phyloP scores from a whole-genome alignment of 768 basidiomycete species.

The Dendrothele bispora region DNA sequence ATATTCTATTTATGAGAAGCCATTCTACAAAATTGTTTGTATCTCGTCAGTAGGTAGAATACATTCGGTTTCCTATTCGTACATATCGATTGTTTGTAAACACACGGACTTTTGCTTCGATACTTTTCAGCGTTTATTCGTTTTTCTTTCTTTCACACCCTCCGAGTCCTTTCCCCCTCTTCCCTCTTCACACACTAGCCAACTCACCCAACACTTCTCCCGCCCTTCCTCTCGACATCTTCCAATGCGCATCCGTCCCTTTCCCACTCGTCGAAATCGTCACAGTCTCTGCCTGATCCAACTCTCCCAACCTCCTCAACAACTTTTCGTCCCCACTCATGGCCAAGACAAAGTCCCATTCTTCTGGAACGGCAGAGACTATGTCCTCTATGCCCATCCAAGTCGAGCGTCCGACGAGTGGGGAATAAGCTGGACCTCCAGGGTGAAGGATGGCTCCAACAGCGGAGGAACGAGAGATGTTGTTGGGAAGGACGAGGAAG shows the following conservation, averaged over 20 bases:
- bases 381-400: conserved; percentile 27
- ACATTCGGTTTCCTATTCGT: too few relatives aligned
- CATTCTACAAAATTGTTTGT: too few relatives aligned
- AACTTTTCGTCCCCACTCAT: conserved; percentile 79
- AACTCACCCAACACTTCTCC: conserved; percentile 11
- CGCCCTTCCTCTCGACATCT: conserved; percentile 37
- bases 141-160: too few relatives aligned
- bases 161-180: too few relatives aligned
- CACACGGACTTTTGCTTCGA: too few relatives aligned
- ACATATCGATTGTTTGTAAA: too few relatives aligned
- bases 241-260: conserved; percentile 83
- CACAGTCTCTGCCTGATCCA: conserved; percentile 70
- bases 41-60: too few relatives aligned
- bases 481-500: conserved; percentile 83
- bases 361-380: conserved; percentile 22
- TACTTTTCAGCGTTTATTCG: too few relatives aligned
- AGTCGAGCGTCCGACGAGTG: conserved; percentile 33
- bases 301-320: conserved; percentile 70
- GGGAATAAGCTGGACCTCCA: conserved; percentile 46
- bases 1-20: too few relatives aligned
- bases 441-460: conserved; percentile 79
- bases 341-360: conserved; percentile 61
- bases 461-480: conserved; percentile 81
- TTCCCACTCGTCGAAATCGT: conserved; percentile 69
- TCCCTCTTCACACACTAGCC: too few relatives aligned